These are phyloP conservation scores for Hippophae gyantsensis DNA, from an alignment of 306 rosid genomes.

Conservation along the genomic window DNA sequence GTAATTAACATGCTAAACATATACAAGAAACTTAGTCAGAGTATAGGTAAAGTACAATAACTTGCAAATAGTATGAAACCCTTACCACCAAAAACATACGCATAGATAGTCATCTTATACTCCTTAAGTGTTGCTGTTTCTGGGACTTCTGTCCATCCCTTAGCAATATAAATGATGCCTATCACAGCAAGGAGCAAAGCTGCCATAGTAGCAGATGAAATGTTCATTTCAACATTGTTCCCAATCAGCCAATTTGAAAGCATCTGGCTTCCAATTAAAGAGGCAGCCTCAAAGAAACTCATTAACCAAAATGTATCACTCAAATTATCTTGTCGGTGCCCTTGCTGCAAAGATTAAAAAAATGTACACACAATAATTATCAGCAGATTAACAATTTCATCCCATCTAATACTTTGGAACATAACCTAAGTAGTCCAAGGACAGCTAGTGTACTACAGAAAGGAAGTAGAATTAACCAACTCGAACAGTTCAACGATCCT, in stretches of 20 bases:
- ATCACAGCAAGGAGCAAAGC: slow-evolving; percentile 54
- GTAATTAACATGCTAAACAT: not conserved
- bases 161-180: slow-evolving; percentile 42
- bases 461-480: slow-evolving; percentile 9
- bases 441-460: not conserved
- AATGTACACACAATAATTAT: slow-evolving; percentile 10
- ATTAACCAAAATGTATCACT: slow-evolving; percentile 89
- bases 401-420: not conserved
- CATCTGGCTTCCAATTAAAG: slow-evolving; percentile 73
- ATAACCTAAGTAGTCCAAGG: too few relatives aligned
- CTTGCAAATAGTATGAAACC: not conserved
- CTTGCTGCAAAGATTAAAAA: slow-evolving; percentile 53
- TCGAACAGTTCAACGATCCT: too few relatives aligned
- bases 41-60: not conserved
- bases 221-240: slow-evolving; percentile 31
- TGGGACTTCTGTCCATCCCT: slow-evolving; percentile 58
- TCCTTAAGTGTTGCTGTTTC: slow-evolving; percentile 43
- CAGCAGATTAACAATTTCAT: slow-evolving; percentile 12
- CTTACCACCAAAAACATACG: slow-evolving; percentile 69
- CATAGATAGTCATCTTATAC: slow-evolving; percentile 53
- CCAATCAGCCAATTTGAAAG: slow-evolving; percentile 76
- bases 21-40: not conserved
- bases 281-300: slow-evolving; percentile 74
- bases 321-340: slow-evolving; percentile 72
- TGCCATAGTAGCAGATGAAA: slow-evolving; percentile 37